These are phyloP conservation scores for Grosmannia serpens DNA, from an alignment of 2,329 filamentous ascomycete genomes.

Conservation along the genomic window DNA sequence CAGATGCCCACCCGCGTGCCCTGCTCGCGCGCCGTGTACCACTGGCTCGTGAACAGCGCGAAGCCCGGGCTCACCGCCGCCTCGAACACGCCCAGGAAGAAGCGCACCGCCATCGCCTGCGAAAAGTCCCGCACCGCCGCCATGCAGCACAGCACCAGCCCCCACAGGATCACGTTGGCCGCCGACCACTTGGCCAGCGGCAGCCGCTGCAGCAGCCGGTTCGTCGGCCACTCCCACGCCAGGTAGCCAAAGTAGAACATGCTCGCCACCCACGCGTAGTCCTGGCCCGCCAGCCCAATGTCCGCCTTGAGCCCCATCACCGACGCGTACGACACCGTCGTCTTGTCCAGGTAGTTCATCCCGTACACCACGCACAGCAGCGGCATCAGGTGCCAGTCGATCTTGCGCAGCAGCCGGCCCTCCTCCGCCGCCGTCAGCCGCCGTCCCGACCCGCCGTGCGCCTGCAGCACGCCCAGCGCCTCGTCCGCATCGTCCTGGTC, in stretches of 20 bases:
- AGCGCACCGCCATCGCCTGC: conserved; percentile 51
- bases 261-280: conserved; percentile 39
- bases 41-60: conserved; percentile 55
- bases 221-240: conserved; percentile 56
- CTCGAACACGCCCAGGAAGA: conserved; percentile 59
- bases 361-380: conserved; percentile 47
- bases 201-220: conserved; percentile 49
- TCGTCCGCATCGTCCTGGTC: conserved; percentile 29
- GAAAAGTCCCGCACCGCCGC: conserved; percentile 49
- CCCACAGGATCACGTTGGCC: conserved; percentile 54
- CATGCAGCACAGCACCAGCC: conserved; percentile 44
- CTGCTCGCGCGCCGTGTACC: conserved; percentile 63
- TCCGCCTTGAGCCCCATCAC: conserved; percentile 40
- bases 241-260: conserved; percentile 37
- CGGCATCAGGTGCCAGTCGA: conserved; percentile 34
- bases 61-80: conserved; percentile 59
- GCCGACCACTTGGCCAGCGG: conserved; percentile 57
- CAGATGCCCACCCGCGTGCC: conserved; percentile 51
- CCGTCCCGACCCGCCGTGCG: conserved; percentile 22
- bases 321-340: conserved; percentile 34
- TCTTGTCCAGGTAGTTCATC: conserved; percentile 42
- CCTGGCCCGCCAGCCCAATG: conserved; percentile 27
- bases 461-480: conserved; percentile 27
- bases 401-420: conserved; percentile 29
- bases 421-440: conserved; percentile 27